Conservation (phyloP, 352 stramenopile genomes). For the Pythium utonaiense region DNA sequence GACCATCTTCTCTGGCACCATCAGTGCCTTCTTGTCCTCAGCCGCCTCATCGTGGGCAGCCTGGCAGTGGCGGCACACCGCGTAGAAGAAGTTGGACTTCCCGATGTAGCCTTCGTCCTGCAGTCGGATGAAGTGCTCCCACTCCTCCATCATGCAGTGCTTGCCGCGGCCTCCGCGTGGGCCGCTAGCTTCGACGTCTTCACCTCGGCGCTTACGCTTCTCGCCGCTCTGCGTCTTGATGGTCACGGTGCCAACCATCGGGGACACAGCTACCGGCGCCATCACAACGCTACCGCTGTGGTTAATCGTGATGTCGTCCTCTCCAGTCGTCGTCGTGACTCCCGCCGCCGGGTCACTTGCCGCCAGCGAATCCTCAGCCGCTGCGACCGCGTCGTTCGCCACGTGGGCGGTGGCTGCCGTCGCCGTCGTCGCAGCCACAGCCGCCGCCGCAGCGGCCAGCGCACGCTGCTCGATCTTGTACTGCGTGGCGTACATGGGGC, state of each 20-base stretch:
- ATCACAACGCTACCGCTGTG: background rate
- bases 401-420: background rate
- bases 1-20: constrained; percentile 64
- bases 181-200: constrained; percentile 30
- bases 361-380: background rate
- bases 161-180: constrained; percentile 53
- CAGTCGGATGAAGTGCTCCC: constrained; percentile 71
- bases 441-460: constrained; percentile 24
- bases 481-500: constrained; percentile 60
- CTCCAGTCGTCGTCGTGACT: background rate
- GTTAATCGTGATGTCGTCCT: constrained; percentile 1
- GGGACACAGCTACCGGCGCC: background rate
- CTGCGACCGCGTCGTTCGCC: background rate
- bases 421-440: constrained; percentile 13
- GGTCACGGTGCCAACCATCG: constrained; percentile 10
- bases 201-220: constrained; percentile 53
- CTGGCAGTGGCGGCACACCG: constrained; percentile 69
- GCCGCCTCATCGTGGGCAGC: constrained; percentile 48
- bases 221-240: constrained; percentile 26
- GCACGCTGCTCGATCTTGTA: constrained; percentile 57
- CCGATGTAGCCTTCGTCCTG: constrained; percentile 78
- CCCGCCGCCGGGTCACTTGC: background rate
- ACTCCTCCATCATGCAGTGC: constrained; percentile 84
- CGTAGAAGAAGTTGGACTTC: constrained; percentile 82
- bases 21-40: constrained; percentile 48